phyloP scores from a whole-genome alignment of 441 rosid genomes.

The Adansonia gregorii region DNA sequence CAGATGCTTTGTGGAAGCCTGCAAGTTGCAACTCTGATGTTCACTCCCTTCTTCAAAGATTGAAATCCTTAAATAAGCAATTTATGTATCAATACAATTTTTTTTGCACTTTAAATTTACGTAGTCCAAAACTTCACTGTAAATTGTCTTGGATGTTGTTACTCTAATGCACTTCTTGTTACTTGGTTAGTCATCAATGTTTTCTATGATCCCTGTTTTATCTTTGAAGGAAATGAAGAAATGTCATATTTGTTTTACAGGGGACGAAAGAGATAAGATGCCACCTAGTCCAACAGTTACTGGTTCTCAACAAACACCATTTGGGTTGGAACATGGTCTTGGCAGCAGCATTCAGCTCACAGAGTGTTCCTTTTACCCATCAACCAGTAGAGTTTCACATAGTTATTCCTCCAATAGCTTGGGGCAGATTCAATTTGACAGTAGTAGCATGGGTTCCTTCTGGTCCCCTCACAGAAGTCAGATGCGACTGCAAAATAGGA shows the following conservation, averaged over 20 bases:
- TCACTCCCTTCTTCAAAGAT: too few species aligned
- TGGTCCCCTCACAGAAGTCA: conserved; percentile 92
- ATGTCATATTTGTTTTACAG: conserved; percentile 44
- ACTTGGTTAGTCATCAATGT: neutral
- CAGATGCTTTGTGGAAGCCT: too few species aligned
- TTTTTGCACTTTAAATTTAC: neutral
- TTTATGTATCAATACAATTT: neutral
- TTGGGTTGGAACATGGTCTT: conserved; percentile 66
- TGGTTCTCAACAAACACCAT: conserved; percentile 62
- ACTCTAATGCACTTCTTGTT: neutral
- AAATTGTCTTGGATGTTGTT: neutral
- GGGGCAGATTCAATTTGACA: conserved; percentile 85
- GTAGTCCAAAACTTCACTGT: neutral
- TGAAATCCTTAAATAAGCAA: too few species aligned
- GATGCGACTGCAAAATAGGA: conserved; percentile 93
- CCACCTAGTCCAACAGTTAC: conserved; percentile 86
- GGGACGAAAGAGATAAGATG: conserved; percentile 82
- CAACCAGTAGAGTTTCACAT: conserved; percentile 76
- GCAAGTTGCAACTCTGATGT: neutral
- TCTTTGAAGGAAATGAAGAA: conserved; percentile 26
- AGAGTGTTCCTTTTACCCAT: conserved; percentile 72
- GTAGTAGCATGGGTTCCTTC: conserved; percentile 61
- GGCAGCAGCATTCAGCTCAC: conserved; percentile 72
- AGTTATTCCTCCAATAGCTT: conserved; percentile 92
- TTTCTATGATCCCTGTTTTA: conserved; percentile 4